phyloP scores from a whole-genome alignment of 768 basidiomycete species.

The Boletus pseudo-olivaceus region DNA sequence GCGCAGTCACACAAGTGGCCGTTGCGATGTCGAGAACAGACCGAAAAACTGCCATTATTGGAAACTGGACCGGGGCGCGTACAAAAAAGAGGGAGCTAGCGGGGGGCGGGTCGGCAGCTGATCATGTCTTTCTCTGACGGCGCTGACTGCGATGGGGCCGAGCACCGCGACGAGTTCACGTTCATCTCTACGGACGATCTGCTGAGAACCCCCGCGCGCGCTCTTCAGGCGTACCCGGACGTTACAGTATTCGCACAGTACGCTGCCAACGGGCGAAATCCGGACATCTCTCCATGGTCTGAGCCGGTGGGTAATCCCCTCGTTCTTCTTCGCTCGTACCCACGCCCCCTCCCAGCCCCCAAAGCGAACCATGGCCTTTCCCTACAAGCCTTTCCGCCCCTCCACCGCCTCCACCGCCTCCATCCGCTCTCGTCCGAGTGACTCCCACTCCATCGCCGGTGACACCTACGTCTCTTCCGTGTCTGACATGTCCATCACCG shows the following conservation, averaged over 20 bases:
- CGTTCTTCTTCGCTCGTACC: neutral
- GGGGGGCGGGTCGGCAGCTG: neutral
- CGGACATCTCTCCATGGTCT: slow-evolving; percentile 21
- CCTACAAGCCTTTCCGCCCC: slow-evolving; percentile 31
- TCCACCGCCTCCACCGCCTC: slow-evolving; percentile 33
- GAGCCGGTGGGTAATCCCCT: slow-evolving; percentile 12
- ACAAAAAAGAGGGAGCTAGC: neutral
- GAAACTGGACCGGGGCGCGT: neutral
- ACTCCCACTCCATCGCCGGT: slow-evolving; percentile 25
- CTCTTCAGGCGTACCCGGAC: slow-evolving; percentile 14
- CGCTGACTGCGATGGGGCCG: neutral
- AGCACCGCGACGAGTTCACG: slow-evolving; percentile 10
- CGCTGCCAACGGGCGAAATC: slow-evolving; percentile 1
- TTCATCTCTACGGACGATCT: slow-evolving; percentile 8
- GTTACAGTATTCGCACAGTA: neutral
- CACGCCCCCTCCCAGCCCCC: slow-evolving; percentile 13
- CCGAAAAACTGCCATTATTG: slow-evolving; percentile 12
- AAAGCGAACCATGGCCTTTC: slow-evolving; percentile 23
- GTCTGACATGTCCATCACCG: slow-evolving; percentile 35
- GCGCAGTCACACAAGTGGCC: neutral
- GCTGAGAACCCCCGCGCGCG: neutral
- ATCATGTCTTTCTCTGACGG: slow-evolving; percentile 15
- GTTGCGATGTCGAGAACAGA: slow-evolving; percentile 11
- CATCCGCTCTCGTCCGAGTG: slow-evolving; percentile 28
- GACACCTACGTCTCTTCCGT: slow-evolving; percentile 30